Evolutionary conservation across 2,329 filamentous ascomycete genomes (phyloP).

Genomic region (Geoglossum cookeanum): DNA sequence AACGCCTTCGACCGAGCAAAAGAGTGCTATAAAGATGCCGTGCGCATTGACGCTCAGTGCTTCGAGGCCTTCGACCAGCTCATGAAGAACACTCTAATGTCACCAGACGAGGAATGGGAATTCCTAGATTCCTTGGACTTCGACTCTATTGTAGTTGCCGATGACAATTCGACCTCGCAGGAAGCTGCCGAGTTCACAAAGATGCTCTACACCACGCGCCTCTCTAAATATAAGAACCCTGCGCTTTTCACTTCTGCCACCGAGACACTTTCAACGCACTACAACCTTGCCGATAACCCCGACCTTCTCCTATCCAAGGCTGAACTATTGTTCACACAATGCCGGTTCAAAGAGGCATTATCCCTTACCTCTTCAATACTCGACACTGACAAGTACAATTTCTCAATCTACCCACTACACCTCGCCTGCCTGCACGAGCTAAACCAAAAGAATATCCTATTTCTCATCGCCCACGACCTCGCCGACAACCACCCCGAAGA

Average conservation of each 20-base stretch:
- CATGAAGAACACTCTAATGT: slow-evolving; percentile 88
- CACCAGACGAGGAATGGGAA: slow-evolving; percentile 71
- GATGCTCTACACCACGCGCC: slow-evolving; percentile 85
- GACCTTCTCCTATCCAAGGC: slow-evolving; percentile 82
- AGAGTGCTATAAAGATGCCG: slow-evolving; percentile 95
- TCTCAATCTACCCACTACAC: slow-evolving; percentile 74
- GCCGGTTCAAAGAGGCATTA: slow-evolving; percentile 75
- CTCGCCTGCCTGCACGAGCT: slow-evolving; percentile 83
- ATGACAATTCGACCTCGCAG: slow-evolving; percentile 47
- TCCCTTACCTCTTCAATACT: slow-evolving; percentile 69
- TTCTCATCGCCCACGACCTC: slow-evolving; percentile 79
- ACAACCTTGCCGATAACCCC: slow-evolving; percentile 67
- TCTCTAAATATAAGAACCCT: slow-evolving; percentile 89
- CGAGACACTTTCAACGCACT: slow-evolving; percentile 83
- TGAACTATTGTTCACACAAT: slow-evolving; percentile 85
- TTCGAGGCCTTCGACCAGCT: slow-evolving; percentile 97
- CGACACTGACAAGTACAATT: slow-evolving; percentile 71
- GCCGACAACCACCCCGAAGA: slow-evolving; percentile 84
- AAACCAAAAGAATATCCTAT: slow-evolving; percentile 68
- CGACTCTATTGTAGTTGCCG: slow-evolving; percentile 47
- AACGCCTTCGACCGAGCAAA: slow-evolving; percentile 95
- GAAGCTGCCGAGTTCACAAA: slow-evolving; percentile 87
- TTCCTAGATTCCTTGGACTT: slow-evolving; percentile 84
- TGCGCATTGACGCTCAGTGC: slow-evolving; percentile 91
- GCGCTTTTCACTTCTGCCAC: slow-evolving; percentile 66